Evolutionary conservation across 148 eudicot genomes (phyloP).

Genomic region (Rhododendron molle): DNA sequence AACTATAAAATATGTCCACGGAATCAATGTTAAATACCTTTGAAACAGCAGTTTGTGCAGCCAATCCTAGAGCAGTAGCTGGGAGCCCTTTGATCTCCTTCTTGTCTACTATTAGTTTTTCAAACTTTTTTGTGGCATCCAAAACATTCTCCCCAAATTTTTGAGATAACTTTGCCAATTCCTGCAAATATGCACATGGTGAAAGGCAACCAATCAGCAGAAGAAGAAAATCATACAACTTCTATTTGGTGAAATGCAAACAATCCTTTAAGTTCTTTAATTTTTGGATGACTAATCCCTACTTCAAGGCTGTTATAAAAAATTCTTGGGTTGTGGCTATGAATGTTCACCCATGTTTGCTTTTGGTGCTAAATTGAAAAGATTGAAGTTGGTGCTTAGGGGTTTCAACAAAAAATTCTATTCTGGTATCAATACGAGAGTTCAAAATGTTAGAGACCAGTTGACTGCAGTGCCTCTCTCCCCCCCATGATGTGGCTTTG

Average conservation of each 20-base stretch:
- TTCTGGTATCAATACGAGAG: neutral
- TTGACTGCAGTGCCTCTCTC: neutral
- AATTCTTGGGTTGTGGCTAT: too few species aligned
- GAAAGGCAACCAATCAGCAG: neutral
- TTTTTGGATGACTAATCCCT: too few species aligned
- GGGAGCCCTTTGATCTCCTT: slow-evolving; percentile 94
- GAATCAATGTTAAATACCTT: slow-evolving; percentile 44
- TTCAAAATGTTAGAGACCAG: neutral
- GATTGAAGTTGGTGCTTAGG: neutral
- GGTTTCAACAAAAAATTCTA: too few species aligned
- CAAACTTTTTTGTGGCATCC: slow-evolving; percentile 97
- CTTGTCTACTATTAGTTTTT: slow-evolving; percentile 75
- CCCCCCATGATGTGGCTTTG: too few species aligned
- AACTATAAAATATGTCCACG: neutral
- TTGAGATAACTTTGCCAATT: slow-evolving; percentile 69
- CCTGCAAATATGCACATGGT: slow-evolving; percentile 39
- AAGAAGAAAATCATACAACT: neutral
- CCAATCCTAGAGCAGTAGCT: slow-evolving; percentile 82
- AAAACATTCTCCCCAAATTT: slow-evolving; percentile 93
- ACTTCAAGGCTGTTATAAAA: too few species aligned
- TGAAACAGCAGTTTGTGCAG: slow-evolving; percentile 91
- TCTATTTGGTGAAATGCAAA: neutral
- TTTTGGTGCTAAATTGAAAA: neutral
- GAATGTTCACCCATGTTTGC: neutral
- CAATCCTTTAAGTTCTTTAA: neutral